Evolutionary conservation across 2,329 filamentous ascomycete genomes (phyloP), one percentile per base, ranked within the genome.

Genomic region (Aspergillus felis): DNA sequence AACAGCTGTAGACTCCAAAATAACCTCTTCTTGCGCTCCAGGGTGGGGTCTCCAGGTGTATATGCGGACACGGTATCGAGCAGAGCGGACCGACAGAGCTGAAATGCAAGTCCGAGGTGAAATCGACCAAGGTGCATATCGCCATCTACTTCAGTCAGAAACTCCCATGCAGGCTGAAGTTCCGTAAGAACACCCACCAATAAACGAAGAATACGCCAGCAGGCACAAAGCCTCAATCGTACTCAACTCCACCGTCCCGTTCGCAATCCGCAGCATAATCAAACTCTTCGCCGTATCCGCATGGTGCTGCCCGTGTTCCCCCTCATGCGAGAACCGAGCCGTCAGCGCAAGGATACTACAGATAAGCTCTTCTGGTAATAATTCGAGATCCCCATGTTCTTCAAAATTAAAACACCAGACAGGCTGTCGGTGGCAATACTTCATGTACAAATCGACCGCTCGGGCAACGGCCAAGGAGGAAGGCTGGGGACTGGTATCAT

Each of bases 1-100:
- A 82, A 74, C 1, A 80, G 64, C 53, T 82, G 78, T 0, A 82
- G 68, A 54, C 79, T 82, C 80, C 80, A 82, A 32, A 82, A 82
- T 0, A 82, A 67, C 3, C 78, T 66, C 62, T 77, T 81, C 64
- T 82, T 82, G 9, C 79, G 74, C 53, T 82, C 78, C 0, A 67
- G 61, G 1, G 61, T 63, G 0, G 71, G 66, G 41, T 76, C 74
- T 7, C 75, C 69, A 3, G 65, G 53, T 0, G 63, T 63, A 49
- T 81, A 81, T 0, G 70, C 66, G 0, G 74, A 71, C 48, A 77
- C 73, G 0, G 78, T 62, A 55, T 82, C 80, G 0, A 82, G 64
- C 76, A 78, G 78, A 7, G 80, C 80, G 0, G 80, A 79, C 8
- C 78, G 77, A 59, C 79, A 82, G 8, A 82, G 75, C 59, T 82